Evolutionary conservation across 2,329 filamentous ascomycete genomes (phyloP).

Genomic region (Lachnellula willkommii): DNA sequence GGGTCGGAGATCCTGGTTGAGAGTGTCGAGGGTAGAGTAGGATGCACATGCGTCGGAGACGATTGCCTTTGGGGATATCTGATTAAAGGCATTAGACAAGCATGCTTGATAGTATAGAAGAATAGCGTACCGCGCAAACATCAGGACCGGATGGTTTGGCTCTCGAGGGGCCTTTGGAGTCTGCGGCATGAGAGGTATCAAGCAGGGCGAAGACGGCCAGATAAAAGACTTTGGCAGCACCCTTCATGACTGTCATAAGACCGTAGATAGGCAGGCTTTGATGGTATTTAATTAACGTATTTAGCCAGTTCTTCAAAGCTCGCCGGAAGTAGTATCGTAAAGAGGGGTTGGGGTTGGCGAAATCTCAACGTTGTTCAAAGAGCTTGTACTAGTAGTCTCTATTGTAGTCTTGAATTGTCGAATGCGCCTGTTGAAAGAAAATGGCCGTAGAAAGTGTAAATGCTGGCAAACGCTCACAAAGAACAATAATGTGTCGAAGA

Average conservation of each 20-base stretch:
- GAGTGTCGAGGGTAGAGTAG: constrained; percentile 78
- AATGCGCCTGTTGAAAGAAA: constrained; percentile 10
- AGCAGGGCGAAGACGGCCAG: constrained; percentile 57
- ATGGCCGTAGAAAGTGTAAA: not conserved
- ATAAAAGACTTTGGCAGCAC: constrained; percentile 52
- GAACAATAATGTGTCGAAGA: constrained; percentile 9
- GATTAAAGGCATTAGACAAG: constrained; percentile 32
- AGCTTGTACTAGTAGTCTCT: not conserved
- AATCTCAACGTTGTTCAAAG: constrained; percentile 1
- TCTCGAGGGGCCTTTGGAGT: constrained; percentile 32
- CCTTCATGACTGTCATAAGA: constrained; percentile 40
- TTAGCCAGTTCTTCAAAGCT: constrained; percentile 12
- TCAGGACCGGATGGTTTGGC: constrained; percentile 33
- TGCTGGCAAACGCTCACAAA: not conserved
- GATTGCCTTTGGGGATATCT: constrained; percentile 85
- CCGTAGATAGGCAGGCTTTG: constrained; percentile 15
- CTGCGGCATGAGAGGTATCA: constrained; percentile 40
- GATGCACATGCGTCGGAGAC: constrained; percentile 93
- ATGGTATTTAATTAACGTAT: constrained; percentile 8
- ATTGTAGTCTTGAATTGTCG: constrained; percentile 7
- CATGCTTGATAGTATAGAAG: constrained; percentile 26
- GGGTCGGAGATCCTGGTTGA: constrained; percentile 74
- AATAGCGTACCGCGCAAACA: constrained; percentile 35
- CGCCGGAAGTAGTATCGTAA: constrained; percentile 4
- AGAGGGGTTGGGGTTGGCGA: constrained; percentile 1